phyloP scores from a whole-genome alignment of 2,329 filamentous ascomycete genomes.

The Phyllosticta paracitricarpa region DNA sequence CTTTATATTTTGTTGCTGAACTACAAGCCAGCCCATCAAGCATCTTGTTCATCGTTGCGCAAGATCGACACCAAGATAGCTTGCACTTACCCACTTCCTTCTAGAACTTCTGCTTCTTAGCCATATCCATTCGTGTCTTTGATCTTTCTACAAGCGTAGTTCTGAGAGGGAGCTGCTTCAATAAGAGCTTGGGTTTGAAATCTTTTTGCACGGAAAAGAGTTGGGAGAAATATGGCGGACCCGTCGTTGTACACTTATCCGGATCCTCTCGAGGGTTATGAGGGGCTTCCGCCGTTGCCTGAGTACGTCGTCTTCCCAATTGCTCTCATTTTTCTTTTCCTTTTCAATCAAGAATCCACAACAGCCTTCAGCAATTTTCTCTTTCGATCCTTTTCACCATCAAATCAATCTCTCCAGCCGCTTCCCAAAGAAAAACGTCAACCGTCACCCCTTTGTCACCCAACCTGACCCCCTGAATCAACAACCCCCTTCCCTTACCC shows the following conservation, averaged over 20 bases:
- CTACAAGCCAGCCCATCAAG: too few species aligned
- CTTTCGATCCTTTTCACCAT: not conserved
- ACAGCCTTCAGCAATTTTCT: too few species aligned
- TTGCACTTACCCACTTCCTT: too few species aligned
- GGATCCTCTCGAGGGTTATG: conserved; percentile 50
- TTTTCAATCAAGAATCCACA: not conserved
- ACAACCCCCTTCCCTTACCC: not conserved
- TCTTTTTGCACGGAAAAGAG: not conserved
- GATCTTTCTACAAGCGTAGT: too few species aligned
- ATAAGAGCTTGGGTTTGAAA: not conserved
- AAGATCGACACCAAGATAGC: too few species aligned
- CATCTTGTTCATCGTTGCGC: too few species aligned
- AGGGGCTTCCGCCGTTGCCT: conserved; percentile 45
- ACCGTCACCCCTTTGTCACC: too few species aligned
- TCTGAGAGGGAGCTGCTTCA: not conserved
- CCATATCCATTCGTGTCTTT: too few species aligned
- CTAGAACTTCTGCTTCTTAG: too few species aligned
- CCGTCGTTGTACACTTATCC: conserved; percentile 39
- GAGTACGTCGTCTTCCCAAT: conserved; percentile 19
- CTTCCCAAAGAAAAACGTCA: too few species aligned
- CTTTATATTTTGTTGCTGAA: not conserved
- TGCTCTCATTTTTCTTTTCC: not conserved
- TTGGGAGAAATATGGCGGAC: conserved; percentile 26
- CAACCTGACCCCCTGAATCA: too few species aligned
- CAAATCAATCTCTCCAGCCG: too few species aligned